phyloP scores from a whole-genome alignment of 192 early-diverging fungal species.

The Umbelopsis sp. region DNA sequence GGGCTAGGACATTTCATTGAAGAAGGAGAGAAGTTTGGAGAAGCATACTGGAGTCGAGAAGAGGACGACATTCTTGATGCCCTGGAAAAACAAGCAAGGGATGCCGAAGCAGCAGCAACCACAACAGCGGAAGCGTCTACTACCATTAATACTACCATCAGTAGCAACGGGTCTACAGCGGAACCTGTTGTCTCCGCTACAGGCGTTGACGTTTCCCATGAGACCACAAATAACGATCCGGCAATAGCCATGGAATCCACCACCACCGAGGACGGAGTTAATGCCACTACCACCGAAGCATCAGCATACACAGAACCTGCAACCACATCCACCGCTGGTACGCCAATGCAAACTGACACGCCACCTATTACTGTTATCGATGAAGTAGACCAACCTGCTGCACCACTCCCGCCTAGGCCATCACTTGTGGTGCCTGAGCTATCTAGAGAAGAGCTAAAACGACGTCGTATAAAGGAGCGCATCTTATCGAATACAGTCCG shows the following conservation, averaged over 20 bases:
- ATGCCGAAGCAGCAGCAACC: not conserved
- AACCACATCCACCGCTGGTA: not conserved
- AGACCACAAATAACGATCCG: not conserved
- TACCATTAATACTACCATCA: too few species aligned
- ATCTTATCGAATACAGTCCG: conserved; percentile 44
- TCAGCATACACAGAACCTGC: not conserved
- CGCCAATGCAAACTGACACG: conserved; percentile 1
- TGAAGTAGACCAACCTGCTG: not conserved
- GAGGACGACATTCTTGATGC: not conserved
- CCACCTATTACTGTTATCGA: not conserved
- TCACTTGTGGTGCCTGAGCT: conserved; percentile 24
- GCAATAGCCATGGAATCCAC: not conserved
- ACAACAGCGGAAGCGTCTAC: not conserved
- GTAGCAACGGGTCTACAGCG: too few species aligned
- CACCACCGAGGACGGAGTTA: not conserved
- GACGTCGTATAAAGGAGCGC: conserved; percentile 37
- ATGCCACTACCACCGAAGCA: not conserved
- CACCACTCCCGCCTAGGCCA: conserved; percentile 2
- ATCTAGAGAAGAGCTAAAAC: conserved; percentile 17
- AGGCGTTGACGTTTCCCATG: too few species aligned
- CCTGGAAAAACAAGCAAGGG: not conserved
- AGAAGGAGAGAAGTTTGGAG: conserved; percentile 45
- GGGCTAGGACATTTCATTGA: conserved; percentile 54
- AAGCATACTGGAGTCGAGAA: conserved; percentile 23
- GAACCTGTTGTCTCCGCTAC: too few species aligned